Conservation (phyloP, 495 filamentous ascomycete genomes). For the Schizothecium vesticola region DNA sequence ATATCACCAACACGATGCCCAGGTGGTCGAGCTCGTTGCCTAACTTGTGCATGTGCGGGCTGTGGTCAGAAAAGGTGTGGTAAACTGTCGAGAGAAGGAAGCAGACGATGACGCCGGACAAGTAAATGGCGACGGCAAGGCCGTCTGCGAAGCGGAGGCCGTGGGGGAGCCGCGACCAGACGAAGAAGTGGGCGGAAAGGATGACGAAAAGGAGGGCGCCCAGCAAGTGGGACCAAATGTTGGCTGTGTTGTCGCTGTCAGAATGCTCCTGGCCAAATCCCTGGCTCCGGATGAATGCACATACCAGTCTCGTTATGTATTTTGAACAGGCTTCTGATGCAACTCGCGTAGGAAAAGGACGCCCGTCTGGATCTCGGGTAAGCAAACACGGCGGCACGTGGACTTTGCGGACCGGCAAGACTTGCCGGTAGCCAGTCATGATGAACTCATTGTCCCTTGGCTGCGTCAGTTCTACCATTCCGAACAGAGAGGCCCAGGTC, state of each 20-base stretch:
- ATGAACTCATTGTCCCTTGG: slow-evolving; percentile 10
- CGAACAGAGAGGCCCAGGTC: background rate
- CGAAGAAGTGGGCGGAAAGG: background rate
- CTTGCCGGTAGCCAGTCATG: background rate
- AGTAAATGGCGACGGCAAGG: background rate
- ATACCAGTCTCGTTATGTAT: slow-evolving; percentile 8
- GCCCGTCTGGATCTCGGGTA: background rate
- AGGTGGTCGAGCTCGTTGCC: slow-evolving; percentile 12
- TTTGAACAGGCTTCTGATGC: background rate
- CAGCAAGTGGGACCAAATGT: slow-evolving; percentile 8
- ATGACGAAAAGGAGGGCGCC: slow-evolving; percentile 6
- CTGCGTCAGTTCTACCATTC: background rate
- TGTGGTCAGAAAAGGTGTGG: slow-evolving; percentile 12
- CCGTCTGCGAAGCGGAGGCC: background rate
- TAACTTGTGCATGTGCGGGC: slow-evolving; percentile 10
- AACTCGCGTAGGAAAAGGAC: background rate
- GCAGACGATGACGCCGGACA: slow-evolving; percentile 5
- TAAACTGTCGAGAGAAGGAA: slow-evolving; percentile 9
- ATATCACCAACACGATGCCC: slow-evolving; percentile 7
- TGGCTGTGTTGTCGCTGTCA: background rate
- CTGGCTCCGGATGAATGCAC: background rate
- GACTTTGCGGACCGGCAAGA: background rate
- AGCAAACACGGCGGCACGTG: background rate
- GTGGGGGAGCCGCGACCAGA: background rate
- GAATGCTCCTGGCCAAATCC: background rate